Base-by-base conservation (phyloP, 257 asterid species). In the Cynanchum wilfordii region DNA sequence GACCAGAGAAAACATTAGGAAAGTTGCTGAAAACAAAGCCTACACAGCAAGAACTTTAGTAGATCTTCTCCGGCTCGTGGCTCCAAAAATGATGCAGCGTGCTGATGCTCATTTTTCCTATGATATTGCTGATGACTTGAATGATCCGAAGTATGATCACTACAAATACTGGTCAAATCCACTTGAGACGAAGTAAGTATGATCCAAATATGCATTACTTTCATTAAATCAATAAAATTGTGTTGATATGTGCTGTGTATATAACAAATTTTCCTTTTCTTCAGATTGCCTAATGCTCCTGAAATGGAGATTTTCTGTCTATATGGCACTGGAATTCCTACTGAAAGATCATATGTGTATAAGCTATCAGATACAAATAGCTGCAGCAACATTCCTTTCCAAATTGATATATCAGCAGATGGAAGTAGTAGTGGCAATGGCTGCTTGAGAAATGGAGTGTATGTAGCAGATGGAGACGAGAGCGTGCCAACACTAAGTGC, bases 91-190 rank as follows among this genome's bases (percentile, higher is more conserved):
- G 93, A 91, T 91, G 99, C 83, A 59, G 66, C 87, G 96, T 38
- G 92, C 95, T 6, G 92, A 88, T 80, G 83, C 89, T 76, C 99
- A 91, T 77, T 89, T 89, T 80, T 94, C 99, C 40, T 97, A 94
- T 45, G 98, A 96, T 50, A 78, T 94, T 75, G 96, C 99, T 7
- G 89, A 91, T 30, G 65, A 89, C 77, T 86, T 94, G 49, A 87
- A 85, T 27, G 96, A 94, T 74, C 97, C 89, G 0, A 94, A 88
- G 71, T 90, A 94, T 70, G 63, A 79, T 63, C 95, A 90, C 69
- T 85, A 87, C 77, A 94, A 91, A 82, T 91, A 87, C 72, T 91
- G 98, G 98, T 94, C 99, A 17, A 91, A 91, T 88, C 99, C 98
- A 20, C 97, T 94, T 12, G 99, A 89, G 79, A 91, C 90, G 72